Conservation (phyloP, 2,329 filamentous ascomycete species). For the Exserohilum turcica region DNA sequence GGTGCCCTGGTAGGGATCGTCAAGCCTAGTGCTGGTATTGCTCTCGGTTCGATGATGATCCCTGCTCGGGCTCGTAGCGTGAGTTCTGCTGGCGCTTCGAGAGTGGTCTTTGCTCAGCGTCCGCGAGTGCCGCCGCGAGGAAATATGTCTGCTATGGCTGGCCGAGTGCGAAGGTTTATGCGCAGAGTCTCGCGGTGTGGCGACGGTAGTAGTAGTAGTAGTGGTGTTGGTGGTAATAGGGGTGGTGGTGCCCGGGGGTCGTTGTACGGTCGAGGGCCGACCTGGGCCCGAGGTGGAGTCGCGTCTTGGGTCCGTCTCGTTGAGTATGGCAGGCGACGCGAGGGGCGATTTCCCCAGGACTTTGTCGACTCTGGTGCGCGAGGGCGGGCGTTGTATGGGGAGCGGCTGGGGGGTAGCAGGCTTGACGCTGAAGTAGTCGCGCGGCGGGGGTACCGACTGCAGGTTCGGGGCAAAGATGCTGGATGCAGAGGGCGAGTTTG, state of each 20-base stretch:
- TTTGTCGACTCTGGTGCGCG: conserved; percentile 37
- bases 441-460: conserved; percentile 27
- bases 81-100: conserved; percentile 18
- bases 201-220: background rate
- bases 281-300: conserved; percentile 23
- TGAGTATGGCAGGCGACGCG: conserved; percentile 43
- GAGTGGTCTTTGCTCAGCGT: conserved; percentile 31
- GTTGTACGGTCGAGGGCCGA: conserved; percentile 30
- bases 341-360: conserved; percentile 42
- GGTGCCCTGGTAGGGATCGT: conserved; percentile 40
- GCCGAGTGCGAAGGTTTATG: conserved; percentile 31
- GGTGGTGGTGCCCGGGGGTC: conserved; percentile 22
- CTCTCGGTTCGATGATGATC: conserved; percentile 38
- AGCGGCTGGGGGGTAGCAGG: conserved; percentile 24
- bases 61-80: conserved; percentile 14
- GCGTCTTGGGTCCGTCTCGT: conserved; percentile 42
- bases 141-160: conserved; percentile 19
- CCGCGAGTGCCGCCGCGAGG: conserved; percentile 23
- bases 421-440: conserved; percentile 49
- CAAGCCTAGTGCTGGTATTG: conserved; percentile 39
- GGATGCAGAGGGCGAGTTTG: conserved; percentile 42
- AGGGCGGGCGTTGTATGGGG: conserved; percentile 31
- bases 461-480: conserved; percentile 42
- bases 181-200: conserved; percentile 17
- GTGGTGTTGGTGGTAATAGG: background rate